phyloP scores from a whole-genome alignment of 768 basidiomycete species.

The Lactifluus rugatus region DNA sequence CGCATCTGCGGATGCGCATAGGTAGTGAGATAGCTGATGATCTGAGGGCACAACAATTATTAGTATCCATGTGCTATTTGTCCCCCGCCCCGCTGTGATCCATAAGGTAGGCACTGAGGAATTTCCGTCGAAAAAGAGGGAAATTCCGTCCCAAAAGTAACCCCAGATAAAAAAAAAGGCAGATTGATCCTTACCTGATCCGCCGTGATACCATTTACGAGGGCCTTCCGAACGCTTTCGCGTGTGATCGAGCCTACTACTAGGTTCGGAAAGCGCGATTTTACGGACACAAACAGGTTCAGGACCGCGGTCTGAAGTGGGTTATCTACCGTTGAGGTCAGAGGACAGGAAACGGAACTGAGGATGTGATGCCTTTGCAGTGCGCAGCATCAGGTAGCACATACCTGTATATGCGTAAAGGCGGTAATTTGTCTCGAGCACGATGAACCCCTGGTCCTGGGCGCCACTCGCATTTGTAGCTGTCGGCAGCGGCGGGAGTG shows the following conservation, averaged over 20 bases:
- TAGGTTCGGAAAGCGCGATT: conserved; percentile 92
- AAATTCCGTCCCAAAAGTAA: background rate
- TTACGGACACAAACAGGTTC: conserved; percentile 85
- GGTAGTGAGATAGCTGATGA: conserved; percentile 87
- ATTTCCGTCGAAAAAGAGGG: background rate
- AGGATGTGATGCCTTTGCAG: background rate
- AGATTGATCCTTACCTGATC: conserved; percentile 62
- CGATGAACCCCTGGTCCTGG: conserved; percentile 79
- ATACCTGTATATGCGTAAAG: conserved; percentile 95
- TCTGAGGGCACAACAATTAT: conserved; percentile 38
- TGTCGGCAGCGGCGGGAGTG: conserved; percentile 69
- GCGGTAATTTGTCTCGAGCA: conserved; percentile 97
- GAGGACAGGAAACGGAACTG: conserved; percentile 8
- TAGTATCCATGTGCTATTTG: background rate
- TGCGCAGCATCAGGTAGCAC: conserved; percentile 9
- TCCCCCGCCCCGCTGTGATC: background rate
- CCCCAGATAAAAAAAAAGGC: background rate
- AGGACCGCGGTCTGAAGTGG: conserved; percentile 93
- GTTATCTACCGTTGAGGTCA: conserved; percentile 50
- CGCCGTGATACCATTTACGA: conserved; percentile 91
- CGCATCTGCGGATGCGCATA: conserved; percentile 99
- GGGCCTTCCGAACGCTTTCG: conserved; percentile 89
- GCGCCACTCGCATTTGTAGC: conserved; percentile 45
- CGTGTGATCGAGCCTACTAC: conserved; percentile 94
- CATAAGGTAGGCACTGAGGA: too few relatives aligned